Evolutionary conservation across 495 filamentous ascomycete species (phyloP).

Genomic region (Glonium stellatum): DNA sequence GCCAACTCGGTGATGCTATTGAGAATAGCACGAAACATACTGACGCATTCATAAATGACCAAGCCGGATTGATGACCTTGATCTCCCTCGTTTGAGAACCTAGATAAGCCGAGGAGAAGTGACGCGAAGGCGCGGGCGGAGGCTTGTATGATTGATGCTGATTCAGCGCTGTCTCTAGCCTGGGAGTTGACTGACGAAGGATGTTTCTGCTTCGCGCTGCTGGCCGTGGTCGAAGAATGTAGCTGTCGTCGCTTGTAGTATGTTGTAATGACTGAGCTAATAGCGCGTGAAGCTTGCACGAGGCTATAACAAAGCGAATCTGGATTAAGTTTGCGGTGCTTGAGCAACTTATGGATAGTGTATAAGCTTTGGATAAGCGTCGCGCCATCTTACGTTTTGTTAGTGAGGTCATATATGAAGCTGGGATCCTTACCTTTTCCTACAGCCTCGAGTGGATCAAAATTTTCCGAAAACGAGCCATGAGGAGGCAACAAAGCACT

Average conservation of each 20-base stretch:
- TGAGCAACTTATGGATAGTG: conserved; percentile 11
- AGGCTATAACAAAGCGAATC: conserved; percentile 16
- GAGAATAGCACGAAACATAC: conserved; percentile 20
- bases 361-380: conserved; percentile 13
- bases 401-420: not conserved
- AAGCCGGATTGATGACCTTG: not conserved
- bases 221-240: not conserved
- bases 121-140: conserved; percentile 13
- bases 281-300: conserved; percentile 4
- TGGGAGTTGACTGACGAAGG: not conserved
- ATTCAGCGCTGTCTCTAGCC: conserved; percentile 11
- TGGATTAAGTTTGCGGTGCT: not conserved
- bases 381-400: conserved; percentile 1
- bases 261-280: conserved; percentile 13
- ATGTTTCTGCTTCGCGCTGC: not conserved
- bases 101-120: conserved; percentile 14
- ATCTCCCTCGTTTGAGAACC: not conserved
- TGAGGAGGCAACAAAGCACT: not conserved
- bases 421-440: conserved; percentile 14
- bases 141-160: conserved; percentile 8
- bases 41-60: conserved; percentile 22
- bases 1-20: conserved; percentile 13
- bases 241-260: conserved; percentile 6
- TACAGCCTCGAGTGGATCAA: conserved; percentile 7
- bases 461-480: conserved; percentile 10